Evolutionary conservation across 2,329 filamentous ascomycete species (phyloP), one percentile per base, ranked within the genome.

Genomic region (Cytospora leucostoma): DNA sequence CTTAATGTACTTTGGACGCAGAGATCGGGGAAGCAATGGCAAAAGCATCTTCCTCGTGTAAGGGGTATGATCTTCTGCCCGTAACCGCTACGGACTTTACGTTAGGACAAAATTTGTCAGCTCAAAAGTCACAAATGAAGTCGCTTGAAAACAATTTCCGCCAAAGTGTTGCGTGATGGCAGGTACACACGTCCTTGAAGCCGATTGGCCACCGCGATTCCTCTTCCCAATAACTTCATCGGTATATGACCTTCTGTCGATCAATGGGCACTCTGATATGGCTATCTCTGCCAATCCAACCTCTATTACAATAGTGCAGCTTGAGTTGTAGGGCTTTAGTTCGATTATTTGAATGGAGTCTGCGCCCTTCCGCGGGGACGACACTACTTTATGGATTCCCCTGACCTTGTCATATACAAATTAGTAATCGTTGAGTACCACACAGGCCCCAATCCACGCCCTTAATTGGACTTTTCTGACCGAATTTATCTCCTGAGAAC

Each of bases 1-100:
- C 35, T 47, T 61, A 56, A 55, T 61, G 53, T 58, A 56, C 58
- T 63, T 63, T 61, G 58, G 53, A 34, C 40, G 32, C 13, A 59
- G 33, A 47, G 37, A 17, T 13, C 32, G 11, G 40, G n/a, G 50
- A 17, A 55, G 34, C 60, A 55, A 61, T 61, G 15, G 33, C 54
- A 35, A 57, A 49, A 35, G 11, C 40, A 40, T 60, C 33, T 63
- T 59, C 21, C 51, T 19, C 32, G 32, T 33, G 34, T 56, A 47
- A 38, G 33, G 38, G 3, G 37, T 8, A 32, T 49, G 32, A 51
- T 49, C 21, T 17, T 37, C 53, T 38, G 17, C 54, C 33, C 38
- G 32, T 54, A 27, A 37, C 34, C 34, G 34, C 32, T 51, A 35
- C 58, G 32, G 53, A 50, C 37, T 54, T 38, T 47, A 40, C 51